Evolutionary conservation across 768 basidiomycete genomes (phyloP).

Genomic region (Boletus pseudo-olivaceus): DNA sequence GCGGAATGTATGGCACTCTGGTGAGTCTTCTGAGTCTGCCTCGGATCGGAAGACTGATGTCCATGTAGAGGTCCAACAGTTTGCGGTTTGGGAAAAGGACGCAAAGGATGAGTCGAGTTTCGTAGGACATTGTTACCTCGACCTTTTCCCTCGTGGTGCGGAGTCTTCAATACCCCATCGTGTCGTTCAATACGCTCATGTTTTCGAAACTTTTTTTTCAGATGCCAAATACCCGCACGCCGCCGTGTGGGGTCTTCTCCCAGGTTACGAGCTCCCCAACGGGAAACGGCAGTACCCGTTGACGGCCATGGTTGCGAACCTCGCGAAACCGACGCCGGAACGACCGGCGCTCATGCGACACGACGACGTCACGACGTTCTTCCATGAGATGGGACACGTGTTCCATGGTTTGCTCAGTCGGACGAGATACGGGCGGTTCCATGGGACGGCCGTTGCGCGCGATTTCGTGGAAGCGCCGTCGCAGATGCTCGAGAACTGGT

Average conservation of each 20-base stretch:
- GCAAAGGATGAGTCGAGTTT: slow-evolving; percentile 70
- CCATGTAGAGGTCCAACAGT: slow-evolving; percentile 70
- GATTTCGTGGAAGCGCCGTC: slow-evolving; percentile 90
- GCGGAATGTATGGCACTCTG: slow-evolving; percentile 75
- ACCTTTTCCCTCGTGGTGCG: slow-evolving; percentile 79
- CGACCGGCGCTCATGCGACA: slow-evolving; percentile 86
- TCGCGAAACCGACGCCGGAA: slow-evolving; percentile 79
- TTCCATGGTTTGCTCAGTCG: slow-evolving; percentile 67
- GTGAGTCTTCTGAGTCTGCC: slow-evolving; percentile 35
- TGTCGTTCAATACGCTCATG: not conserved
- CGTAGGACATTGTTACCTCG: slow-evolving; percentile 83
- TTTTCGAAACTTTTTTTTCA: slow-evolving; percentile 22
- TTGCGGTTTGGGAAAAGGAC: slow-evolving; percentile 79
- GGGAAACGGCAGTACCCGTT: slow-evolving; percentile 70
- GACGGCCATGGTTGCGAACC: slow-evolving; percentile 85
- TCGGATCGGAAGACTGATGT: not conserved
- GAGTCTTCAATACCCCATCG: not conserved
- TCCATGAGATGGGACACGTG: slow-evolving; percentile 85
- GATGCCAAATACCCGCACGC: slow-evolving; percentile 83
- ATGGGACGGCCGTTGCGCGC: slow-evolving; percentile 74
- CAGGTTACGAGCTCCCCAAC: slow-evolving; percentile 56
- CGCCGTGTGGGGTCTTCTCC: slow-evolving; percentile 74
- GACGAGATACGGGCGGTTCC: slow-evolving; percentile 74
- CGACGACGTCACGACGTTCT: slow-evolving; percentile 85
- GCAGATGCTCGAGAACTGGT: slow-evolving; percentile 94